Evolutionary conservation across 345 rosid species (phyloP).

Genomic region (Brassica rapa): DNA sequence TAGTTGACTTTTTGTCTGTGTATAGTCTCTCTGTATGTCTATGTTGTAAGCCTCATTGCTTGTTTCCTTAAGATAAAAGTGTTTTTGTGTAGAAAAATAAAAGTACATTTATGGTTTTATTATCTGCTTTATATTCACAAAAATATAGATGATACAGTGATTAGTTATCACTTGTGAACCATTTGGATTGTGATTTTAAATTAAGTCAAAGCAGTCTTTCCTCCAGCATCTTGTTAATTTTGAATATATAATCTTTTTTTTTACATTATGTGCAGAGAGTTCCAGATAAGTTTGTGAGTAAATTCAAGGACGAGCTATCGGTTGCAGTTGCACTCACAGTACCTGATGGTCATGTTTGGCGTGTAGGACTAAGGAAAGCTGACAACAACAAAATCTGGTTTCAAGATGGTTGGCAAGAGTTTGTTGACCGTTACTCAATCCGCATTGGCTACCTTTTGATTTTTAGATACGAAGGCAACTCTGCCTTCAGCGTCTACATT

Average conservation of each 20-base stretch:
- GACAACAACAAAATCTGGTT: constrained; percentile 78
- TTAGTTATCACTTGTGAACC: constrained; percentile 2
- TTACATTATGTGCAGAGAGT: constrained; percentile 65
- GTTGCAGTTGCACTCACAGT: constrained; percentile 68
- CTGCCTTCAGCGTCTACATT: constrained; percentile 72
- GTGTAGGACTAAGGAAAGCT: constrained; percentile 70
- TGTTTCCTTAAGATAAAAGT: constrained; percentile 5
- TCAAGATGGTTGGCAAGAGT: constrained; percentile 81
- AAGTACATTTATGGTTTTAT: background rate
- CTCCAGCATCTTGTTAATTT: background rate
- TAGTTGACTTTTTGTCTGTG: constrained; percentile 2
- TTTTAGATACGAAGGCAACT: constrained; percentile 85
- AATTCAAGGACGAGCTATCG: constrained; percentile 73
- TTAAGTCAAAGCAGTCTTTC: background rate
- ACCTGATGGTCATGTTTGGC: constrained; percentile 77
- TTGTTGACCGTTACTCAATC: constrained; percentile 72
- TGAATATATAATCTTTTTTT: constrained; percentile 9
- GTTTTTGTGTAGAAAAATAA: background rate
- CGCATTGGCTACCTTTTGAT: constrained; percentile 75
- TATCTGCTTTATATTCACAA: background rate
- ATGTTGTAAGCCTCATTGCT: background rate
- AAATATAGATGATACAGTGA: constrained; percentile 9
- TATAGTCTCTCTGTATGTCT: background rate
- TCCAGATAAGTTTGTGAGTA: constrained; percentile 77
- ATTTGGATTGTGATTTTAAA: background rate